Percentiles rank a stretch among this genome's conserved stretches.
These are phyloP conservation scores for Russula compacta DNA, from an alignment of 768 basidiomycete species.

Conservation along the genomic window DNA sequence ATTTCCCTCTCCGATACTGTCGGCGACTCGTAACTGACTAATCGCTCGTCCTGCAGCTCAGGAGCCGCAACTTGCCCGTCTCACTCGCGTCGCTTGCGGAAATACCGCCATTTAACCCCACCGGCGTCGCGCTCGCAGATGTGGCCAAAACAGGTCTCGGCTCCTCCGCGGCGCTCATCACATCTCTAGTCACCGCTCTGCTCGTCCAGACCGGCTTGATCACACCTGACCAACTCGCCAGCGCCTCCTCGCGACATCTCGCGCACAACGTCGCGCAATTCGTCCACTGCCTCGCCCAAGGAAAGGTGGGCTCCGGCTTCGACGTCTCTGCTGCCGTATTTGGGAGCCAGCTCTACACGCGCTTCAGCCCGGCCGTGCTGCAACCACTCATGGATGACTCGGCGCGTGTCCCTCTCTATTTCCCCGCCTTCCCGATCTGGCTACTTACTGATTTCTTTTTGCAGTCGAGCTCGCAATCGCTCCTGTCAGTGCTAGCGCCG, in stretches of 20 bases:
- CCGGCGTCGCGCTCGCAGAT: conserved; percentile 56
- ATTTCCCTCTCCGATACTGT: neutral
- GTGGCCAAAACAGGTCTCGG: conserved; percentile 99
- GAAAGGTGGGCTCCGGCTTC: conserved; percentile 96
- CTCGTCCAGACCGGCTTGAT: conserved; percentile 68
- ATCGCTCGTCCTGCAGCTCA: conserved; percentile 40
- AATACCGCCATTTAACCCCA: conserved; percentile 69
- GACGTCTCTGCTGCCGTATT: conserved; percentile 92
- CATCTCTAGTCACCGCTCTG: conserved; percentile 82
- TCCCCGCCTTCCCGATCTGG: neutral
- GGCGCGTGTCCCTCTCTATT: conserved; percentile 28
- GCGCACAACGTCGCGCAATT: conserved; percentile 93
- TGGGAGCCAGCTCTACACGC: conserved; percentile 87
- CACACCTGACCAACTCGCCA: conserved; percentile 37
- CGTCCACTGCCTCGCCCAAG: conserved; percentile 93
- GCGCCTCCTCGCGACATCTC: conserved; percentile 38
- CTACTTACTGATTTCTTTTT: conserved; percentile 1
- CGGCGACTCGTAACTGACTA: neutral
- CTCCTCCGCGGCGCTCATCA: conserved; percentile 94
- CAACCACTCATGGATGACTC: conserved; percentile 51
- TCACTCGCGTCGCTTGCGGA: conserved; percentile 53
- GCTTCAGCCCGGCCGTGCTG: conserved; percentile 71
- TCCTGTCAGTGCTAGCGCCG: conserved; percentile 50
- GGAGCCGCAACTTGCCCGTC: conserved; percentile 48
- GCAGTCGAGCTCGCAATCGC: conserved; percentile 24